Evolutionary conservation across 2,329 filamentous ascomycete species (phyloP), one percentile per base, ranked within the genome.

Genomic region (Ascomycota sp.): DNA sequence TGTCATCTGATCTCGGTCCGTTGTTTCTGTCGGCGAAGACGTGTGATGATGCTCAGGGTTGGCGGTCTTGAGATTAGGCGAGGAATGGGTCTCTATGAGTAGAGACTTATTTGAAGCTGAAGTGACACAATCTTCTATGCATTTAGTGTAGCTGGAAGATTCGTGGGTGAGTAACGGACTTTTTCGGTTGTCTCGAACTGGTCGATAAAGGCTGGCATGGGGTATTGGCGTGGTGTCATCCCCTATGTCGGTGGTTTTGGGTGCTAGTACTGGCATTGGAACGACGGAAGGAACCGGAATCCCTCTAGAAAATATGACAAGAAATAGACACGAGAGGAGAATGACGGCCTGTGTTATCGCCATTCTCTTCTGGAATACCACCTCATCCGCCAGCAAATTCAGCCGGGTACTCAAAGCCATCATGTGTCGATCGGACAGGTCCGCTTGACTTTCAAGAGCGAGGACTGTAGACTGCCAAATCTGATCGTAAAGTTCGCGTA

Each of bases 381-480:
- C 69, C 51, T 98, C 89, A 43, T 95, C 86, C n/a, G 86, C 86
- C 8, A 98, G 65, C 21, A 95, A 63, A 33, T 79, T 85, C 25
- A 98, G 66, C 17, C 89, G 69, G 7, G 72, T 59, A 42, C 75
- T 80, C 31, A 95, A 63, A 3, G 85, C 85, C 25, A 83, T 63
- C 35, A 92, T 75, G 46, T 95, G 85, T 32, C 72, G 66, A 44
- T 85, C 72, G 11, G 80, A 80, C 40, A 82, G 75, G 45, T 92
- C 78, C 25, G 82, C 74, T 49, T 94, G 86, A 25, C 73, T 75
- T 47, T 94, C 83, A 10, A 95, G 68, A 20, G 91, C 85, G 32
- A 93, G 75, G 15, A 94, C 76, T 8, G 91, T 94, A 13, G 79
- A 86, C 51, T 93, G 85, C 85, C 86, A 95, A 9, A 95, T 73